Evolutionary conservation across 805 yeast species (phyloP).

Genomic region (Wickerhamomyces rabaulensis): DNA sequence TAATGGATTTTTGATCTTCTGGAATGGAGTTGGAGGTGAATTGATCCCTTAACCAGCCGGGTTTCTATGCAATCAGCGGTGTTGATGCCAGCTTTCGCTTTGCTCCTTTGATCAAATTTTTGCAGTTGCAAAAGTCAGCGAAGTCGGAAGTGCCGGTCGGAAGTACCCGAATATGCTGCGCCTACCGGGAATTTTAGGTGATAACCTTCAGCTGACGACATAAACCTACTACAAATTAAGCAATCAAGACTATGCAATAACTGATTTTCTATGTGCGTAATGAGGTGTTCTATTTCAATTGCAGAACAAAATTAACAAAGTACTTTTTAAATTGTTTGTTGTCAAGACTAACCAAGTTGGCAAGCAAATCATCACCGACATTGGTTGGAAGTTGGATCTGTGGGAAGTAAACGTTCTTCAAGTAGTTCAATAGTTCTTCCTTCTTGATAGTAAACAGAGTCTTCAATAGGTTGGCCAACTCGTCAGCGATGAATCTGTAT

Average conservation of each 20-base stretch:
- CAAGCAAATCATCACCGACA: constrained; percentile 56
- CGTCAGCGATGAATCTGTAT: constrained; percentile 66
- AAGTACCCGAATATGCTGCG: background rate
- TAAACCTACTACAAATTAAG: too few species aligned
- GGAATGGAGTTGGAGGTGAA: background rate
- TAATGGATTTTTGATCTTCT: background rate
- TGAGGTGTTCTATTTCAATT: constrained; percentile 18
- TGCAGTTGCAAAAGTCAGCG: background rate
- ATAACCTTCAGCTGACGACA: too few species aligned
- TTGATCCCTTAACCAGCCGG: background rate
- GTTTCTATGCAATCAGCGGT: background rate
- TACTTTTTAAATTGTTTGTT: constrained; percentile 67
- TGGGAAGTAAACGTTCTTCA: constrained; percentile 45
- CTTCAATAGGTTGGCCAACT: constrained; percentile 64
- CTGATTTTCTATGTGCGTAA: background rate
- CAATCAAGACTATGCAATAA: too few species aligned
- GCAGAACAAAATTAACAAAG: constrained; percentile 43
- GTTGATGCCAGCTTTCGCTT: background rate
- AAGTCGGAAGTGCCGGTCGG: background rate
- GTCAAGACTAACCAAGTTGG: constrained; percentile 49
- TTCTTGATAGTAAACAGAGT: constrained; percentile 49
- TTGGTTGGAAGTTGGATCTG: constrained; percentile 54
- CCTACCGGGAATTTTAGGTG: background rate
- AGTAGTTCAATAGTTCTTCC: constrained; percentile 43
- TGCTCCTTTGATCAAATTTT: constrained; percentile 5